Base-by-base conservation (phyloP, 2,329 filamentous ascomycete species). In the Tolypocladium tropicale region DNA sequence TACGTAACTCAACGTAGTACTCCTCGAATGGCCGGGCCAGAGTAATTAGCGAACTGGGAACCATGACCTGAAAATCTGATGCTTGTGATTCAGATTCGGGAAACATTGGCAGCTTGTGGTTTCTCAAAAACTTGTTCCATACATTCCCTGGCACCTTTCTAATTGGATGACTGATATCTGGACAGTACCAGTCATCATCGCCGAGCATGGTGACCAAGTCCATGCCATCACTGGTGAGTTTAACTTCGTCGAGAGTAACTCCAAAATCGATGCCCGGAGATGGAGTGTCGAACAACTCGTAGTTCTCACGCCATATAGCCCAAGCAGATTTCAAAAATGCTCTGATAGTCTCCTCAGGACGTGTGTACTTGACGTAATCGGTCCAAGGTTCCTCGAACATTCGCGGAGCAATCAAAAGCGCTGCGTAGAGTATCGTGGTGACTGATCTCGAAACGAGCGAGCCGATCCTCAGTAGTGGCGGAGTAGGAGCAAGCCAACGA, bases 51-150 rank as follows among this genome's bases (percentile, higher is more conserved):
- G 32, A 53, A n/a, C 52, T 56, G 25, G 57, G 57, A 12, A 58
- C 25, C 18, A n/a, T 52, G 4, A 56, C 25, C 12, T 25, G 48
- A 46, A 58, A 34, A 7, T 28, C n/a, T 21, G 36, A 21, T 10
- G 12, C 14, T 18, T 43, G 23, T 28, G 48, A 37, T 33, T 12
- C 18, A 21, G 34, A 25, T 21, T 39, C 56, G 14, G 53, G 46
- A 25, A 60, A 62, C 23, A 56, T 53, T 37, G 36, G 53, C 36
- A 53, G 58, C 52, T 16, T 34, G 21, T 39, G 50, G 48, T 65
- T 65, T 33, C 50, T 61, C 46, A 65, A 58, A 49, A 59, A 64
- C 33, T 61, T 63, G 55, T 64, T 64, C 63, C 63, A 65, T 21
- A 59, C 55, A 11, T 62, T 63, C 5, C 63, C 63, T 11, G 62